Conservation (phyloP, 176 grass and related monocot genomes). For the Phyllostachys edulis region DNA sequence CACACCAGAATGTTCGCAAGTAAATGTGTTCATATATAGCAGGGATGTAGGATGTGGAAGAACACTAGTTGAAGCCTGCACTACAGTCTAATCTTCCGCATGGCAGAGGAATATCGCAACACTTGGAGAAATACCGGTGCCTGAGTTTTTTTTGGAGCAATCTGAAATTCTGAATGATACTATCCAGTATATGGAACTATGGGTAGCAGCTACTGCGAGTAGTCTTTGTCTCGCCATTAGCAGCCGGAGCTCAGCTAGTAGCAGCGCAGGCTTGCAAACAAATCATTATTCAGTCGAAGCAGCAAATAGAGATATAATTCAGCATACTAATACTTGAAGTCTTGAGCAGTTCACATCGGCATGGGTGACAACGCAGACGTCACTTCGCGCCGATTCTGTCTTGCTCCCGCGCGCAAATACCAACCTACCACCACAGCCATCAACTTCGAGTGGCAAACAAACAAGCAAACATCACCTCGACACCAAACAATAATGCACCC, state of each 20-base stretch:
- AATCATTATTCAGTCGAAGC: too few relatives aligned
- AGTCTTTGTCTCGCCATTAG: not conserved
- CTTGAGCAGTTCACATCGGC: not conserved
- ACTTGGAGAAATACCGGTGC: too few relatives aligned
- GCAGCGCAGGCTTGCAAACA: not conserved
- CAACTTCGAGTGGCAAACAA: not conserved
- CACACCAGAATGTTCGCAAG: not conserved
- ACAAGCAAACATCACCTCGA: not conserved
- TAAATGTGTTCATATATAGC: not conserved
- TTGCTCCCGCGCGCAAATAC: not conserved
- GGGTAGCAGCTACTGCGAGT: not conserved
- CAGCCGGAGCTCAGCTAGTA: not conserved
- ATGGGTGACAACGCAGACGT: not conserved
- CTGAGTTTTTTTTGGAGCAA: too few relatives aligned
- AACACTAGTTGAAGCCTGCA: not conserved
- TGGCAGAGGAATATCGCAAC: not conserved
- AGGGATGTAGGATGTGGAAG: not conserved
- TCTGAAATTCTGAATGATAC: too few relatives aligned
- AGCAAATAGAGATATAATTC: too few relatives aligned
- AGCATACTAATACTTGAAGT: too few relatives aligned
- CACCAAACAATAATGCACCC: constrained; percentile 35
- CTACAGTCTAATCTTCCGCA: not conserved
- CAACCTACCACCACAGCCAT: not conserved
- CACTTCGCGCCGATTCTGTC: not conserved
- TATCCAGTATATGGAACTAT: too few relatives aligned